A percentile compares a stretch with the other conserved stretches of the same genome.
phyloP scores from a whole-genome alignment of 2,329 filamentous ascomycete species.

The Cladosporium sp. region DNA sequence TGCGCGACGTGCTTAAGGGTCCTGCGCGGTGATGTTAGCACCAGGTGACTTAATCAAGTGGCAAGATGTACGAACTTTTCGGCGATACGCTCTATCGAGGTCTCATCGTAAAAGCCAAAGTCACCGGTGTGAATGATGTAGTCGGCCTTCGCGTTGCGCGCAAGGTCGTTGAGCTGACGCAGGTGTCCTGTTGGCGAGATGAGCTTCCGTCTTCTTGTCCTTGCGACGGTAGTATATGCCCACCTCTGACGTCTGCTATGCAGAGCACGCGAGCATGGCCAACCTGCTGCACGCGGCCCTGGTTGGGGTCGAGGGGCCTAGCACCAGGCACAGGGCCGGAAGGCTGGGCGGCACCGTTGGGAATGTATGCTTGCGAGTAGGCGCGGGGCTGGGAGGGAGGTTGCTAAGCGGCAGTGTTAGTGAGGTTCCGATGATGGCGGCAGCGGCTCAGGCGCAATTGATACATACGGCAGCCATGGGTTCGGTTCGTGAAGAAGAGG shows the following conservation, averaged over 20 bases:
- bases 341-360: conserved; percentile 37
- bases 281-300: conserved; percentile 46
- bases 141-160: conserved; percentile 87
- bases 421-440: neutral
- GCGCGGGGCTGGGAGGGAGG: conserved; percentile 46
- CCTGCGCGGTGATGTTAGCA: conserved; percentile 43
- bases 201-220: conserved; percentile 12
- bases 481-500: conserved; percentile 8
- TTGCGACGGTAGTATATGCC: conserved; percentile 11
- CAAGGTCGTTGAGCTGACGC: conserved; percentile 90
- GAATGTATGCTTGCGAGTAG: conserved; percentile 43
- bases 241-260: conserved; percentile 49
- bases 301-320: conserved; percentile 45
- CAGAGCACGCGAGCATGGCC: conserved; percentile 45
- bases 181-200: conserved; percentile 65
- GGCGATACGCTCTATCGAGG: conserved; percentile 90
- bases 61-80: conserved; percentile 63
- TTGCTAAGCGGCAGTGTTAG: conserved; percentile 35
- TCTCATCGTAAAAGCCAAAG: conserved; percentile 98
- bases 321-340: conserved; percentile 35
- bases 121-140: conserved; percentile 98
- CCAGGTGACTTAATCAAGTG: neutral
- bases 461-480: conserved; percentile 11
- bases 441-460: neutral
- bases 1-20: conserved; percentile 97